Evolutionary conservation across 108 stramenopile genomes (phyloP).

Genomic region (Fragilaria crotonensis): DNA sequence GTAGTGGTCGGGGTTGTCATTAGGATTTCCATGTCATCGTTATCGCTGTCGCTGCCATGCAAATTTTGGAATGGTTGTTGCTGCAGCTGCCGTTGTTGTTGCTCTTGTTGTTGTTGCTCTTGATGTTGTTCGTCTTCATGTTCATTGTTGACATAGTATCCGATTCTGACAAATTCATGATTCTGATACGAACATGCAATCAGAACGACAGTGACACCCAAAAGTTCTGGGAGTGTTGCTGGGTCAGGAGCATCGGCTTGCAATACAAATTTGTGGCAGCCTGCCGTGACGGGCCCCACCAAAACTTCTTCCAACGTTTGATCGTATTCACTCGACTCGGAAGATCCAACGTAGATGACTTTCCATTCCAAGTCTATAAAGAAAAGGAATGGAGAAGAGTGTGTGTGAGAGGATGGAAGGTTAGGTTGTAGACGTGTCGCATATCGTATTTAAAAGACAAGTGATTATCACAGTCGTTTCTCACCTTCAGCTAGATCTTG

Average conservation of each 20-base stretch:
- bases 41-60: neutral
- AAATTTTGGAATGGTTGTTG: neutral
- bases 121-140: no score
- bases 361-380: slow-evolving; percentile 88
- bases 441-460: neutral
- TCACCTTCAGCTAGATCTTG: slow-evolving; percentile 63
- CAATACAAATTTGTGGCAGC: slow-evolving; percentile 85
- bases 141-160: slow-evolving; percentile 99
- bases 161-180: slow-evolving; percentile 93
- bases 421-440: neutral
- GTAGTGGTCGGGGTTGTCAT: slow-evolving; percentile 15
- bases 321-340: slow-evolving; percentile 84
- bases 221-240: slow-evolving; percentile 77
- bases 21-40: neutral
- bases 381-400: neutral
- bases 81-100: neutral
- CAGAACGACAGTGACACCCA: slow-evolving; percentile 97
- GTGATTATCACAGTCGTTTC: neutral
- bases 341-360: slow-evolving; percentile 95
- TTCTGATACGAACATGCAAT: slow-evolving; percentile 93
- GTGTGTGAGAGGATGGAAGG: slow-evolving; percentile 3
- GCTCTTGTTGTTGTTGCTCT: slow-evolving; percentile 31
- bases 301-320: slow-evolving; percentile 94
- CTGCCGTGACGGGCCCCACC: slow-evolving; percentile 96
- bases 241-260: slow-evolving; percentile 91